Evolutionary conservation across 1,284 basidiomycete species (phyloP).

Genomic region (Cryptococcus neoformans): DNA sequence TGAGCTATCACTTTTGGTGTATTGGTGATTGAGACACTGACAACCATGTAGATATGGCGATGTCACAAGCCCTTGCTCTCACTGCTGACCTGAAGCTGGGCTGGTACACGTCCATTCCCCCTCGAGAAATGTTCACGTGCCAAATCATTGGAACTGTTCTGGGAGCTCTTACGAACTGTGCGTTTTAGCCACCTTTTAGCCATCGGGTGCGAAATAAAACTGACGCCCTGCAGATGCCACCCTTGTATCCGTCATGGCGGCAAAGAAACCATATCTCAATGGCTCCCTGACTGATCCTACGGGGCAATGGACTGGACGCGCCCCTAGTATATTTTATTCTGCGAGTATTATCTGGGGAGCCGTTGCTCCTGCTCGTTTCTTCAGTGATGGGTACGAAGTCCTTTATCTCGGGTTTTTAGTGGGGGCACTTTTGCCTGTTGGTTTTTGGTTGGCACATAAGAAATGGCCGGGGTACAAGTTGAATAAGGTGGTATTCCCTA

Average conservation of each 20-base stretch:
- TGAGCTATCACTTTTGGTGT: conserved; percentile 13
- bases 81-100: conserved; percentile 53
- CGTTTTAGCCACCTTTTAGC: conserved; percentile 1
- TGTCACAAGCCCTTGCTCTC: conserved; percentile 50
- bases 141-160: conserved; percentile 53
- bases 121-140: conserved; percentile 52
- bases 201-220: not conserved
- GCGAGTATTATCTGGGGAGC: conserved; percentile 52
- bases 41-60: conserved; percentile 47
- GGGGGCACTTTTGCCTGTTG: conserved; percentile 49
- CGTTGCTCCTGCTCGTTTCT: conserved; percentile 52
- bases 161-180: conserved; percentile 51
- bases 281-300: conserved; percentile 51
- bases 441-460: conserved; percentile 50
- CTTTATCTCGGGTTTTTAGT: conserved; percentile 52
- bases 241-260: conserved; percentile 46
- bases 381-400: conserved; percentile 50
- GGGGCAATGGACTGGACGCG: conserved; percentile 49
- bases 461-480: conserved; percentile 43
- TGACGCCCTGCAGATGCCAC: conserved; percentile 43
- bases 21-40: conserved; percentile 11
- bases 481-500: conserved; percentile 52
- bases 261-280: conserved; percentile 45
- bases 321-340: conserved; percentile 47
- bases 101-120: conserved; percentile 48